Conservation (phyloP, 176 grass and related monocot species). For the Triticum aestivum region IWGSC_CS_RefSeq_v2.1 NC_057802.1:359901274-359901773, state of each 20-base stretch:
- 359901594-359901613: no score
- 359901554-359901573: neutral
- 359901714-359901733: no score
- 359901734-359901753: no score
- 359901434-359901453: neutral
- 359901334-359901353: neutral
- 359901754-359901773: no score
- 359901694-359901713: neutral
- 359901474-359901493: neutral
- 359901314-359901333: slow-evolving; percentile 1
- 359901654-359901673: no score
- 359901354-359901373: neutral
- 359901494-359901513: neutral
- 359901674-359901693: neutral
- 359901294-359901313: neutral
- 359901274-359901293: neutral
- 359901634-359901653: no score
- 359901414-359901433: neutral
- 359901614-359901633: no score
- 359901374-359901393: neutral
- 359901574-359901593: neutral
- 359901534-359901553: neutral
- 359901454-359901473: no score
- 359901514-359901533: neutral
- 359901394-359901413: neutral